Conservation (phyloP, 805 yeast genomes). For the Starmerella asiatica region DNA sequence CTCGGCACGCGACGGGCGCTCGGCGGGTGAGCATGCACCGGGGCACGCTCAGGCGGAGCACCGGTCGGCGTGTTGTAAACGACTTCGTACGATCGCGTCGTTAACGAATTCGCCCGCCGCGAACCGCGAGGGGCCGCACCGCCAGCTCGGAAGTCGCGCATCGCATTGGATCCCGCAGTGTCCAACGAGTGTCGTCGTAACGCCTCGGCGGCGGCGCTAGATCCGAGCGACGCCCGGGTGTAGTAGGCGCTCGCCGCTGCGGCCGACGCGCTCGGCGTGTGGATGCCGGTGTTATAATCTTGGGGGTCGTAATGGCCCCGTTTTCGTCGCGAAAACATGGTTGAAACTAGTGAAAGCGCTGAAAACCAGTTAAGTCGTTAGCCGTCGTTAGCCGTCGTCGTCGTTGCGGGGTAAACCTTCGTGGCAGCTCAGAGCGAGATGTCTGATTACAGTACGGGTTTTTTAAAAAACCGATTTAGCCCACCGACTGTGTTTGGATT, state of each 20-base stretch:
- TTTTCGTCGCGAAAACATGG: conserved; percentile 15
- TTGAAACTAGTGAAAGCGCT: too few relatives aligned
- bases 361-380: too few relatives aligned
- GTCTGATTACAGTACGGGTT: too few relatives aligned
- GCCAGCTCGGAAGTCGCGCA: conserved; percentile 15
- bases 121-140: not conserved
- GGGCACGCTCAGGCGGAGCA: not conserved
- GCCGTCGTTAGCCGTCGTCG: too few relatives aligned
- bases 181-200: conserved; percentile 26
- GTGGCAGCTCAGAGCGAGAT: too few relatives aligned
- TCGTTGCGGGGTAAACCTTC: too few relatives aligned
- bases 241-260: conserved; percentile 42
- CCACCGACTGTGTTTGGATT: too few relatives aligned
- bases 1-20: conserved; percentile 6
- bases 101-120: conserved; percentile 20
- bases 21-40: not conserved
- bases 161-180: conserved; percentile 18
- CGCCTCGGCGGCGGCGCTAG: conserved; percentile 29
- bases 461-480: too few relatives aligned
- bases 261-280: conserved; percentile 34
- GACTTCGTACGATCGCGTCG: conserved; percentile 12
- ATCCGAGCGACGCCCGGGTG: conserved; percentile 15
- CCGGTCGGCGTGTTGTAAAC: conserved; percentile 4
- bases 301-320: conserved; percentile 22
- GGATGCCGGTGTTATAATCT: conserved; percentile 26